A percentile compares a stretch with the other conserved stretches of the same genome.
Evolutionary conservation across 2,329 filamentous ascomycete genomes (phyloP).

Genomic region (Decorospora gaudefroyi): DNA sequence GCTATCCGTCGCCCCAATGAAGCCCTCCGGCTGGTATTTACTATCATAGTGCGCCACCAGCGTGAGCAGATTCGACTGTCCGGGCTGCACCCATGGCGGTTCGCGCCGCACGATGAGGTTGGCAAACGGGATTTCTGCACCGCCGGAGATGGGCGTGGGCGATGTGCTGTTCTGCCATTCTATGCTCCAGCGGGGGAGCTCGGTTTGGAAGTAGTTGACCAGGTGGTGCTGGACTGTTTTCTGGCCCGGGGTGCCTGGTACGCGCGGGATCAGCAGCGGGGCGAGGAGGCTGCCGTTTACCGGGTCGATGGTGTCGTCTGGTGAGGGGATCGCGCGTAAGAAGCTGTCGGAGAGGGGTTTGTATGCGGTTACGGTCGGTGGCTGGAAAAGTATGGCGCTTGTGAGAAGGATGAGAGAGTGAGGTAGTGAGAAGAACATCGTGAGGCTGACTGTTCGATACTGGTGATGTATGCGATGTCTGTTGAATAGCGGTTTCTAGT

Average conservation of each 20-base stretch:
- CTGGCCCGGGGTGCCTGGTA: constrained; percentile 82
- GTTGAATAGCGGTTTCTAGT: background rate
- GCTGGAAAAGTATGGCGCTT: constrained; percentile 16
- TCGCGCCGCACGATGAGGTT: constrained; percentile 88
- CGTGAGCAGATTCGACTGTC: constrained; percentile 79
- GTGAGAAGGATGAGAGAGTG: constrained; percentile 16
- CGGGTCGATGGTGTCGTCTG: constrained; percentile 76
- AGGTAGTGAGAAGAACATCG: constrained; percentile 24
- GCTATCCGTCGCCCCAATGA: constrained; percentile 92
- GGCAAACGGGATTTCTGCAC: constrained; percentile 74
- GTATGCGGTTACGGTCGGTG: constrained; percentile 53
- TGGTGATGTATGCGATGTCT: no score
- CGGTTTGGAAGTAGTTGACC: constrained; percentile 73
- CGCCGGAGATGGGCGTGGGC: constrained; percentile 75
- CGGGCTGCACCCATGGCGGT: constrained; percentile 75
- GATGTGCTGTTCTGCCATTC: constrained; percentile 89
- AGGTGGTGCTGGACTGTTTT: constrained; percentile 77
- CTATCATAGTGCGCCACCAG: constrained; percentile 95
- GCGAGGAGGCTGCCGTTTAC: constrained; percentile 74
- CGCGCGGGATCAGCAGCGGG: constrained; percentile 84
- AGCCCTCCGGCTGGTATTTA: constrained; percentile 77
- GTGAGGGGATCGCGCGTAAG: constrained; percentile 71
- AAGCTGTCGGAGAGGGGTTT: constrained; percentile 72
- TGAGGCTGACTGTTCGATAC: background rate
- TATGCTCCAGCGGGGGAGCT: constrained; percentile 78